Evolutionary conservation across 371 early-diverging fungal species (phyloP), one percentile per base, ranked within the genome.

Genomic region (Apophysomyces ossiformis): DNA sequence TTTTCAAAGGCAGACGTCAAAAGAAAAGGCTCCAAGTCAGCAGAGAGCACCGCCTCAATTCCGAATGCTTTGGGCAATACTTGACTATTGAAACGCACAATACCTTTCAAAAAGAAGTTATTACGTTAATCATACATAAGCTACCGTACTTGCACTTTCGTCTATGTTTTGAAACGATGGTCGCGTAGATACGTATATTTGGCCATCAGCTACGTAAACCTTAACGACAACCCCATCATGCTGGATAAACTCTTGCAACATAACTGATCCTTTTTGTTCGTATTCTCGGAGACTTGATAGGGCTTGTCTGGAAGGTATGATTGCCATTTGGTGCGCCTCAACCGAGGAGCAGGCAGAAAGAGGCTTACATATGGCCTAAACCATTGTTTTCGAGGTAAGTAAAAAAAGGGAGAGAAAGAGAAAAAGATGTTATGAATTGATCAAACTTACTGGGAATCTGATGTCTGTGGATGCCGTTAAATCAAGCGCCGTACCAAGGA

Each of bases 201-300:
- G 63, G 7, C 73, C 78, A 58, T 76, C 78, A n/a, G 75, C 72
- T 15, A 81, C 79, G 57, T 83, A 83, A 0, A 83, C 79, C 44
- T 83, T 83, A 7, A 81, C 67, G 45, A 83, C 71, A 2, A 79
- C 73, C 8, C 84, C 84, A 62, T 79, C 81, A 64, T 83, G 84
- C 38, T 73, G 74, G 46, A 83, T 74, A 41, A 83, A 83, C 37
- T 80, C 73, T 65, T 83, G 84, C n/a, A 83, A 50, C 21, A 83
- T 73, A 1, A 83, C 73, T 0, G 77, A 67, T 26, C 77, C 81
- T 5, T 73, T 41, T 0, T 65, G 47, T 2, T 65, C 21, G 37
- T 70, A 74, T 12, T 61, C 46, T 15, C 41, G 18, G 5, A 80
- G 36, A 9, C 65, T 56, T 5, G 66, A 75, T 69, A 26, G 59